phyloP scores from a whole-genome alignment of 768 basidiomycete genomes.

The Tulasnella sp. region DNA sequence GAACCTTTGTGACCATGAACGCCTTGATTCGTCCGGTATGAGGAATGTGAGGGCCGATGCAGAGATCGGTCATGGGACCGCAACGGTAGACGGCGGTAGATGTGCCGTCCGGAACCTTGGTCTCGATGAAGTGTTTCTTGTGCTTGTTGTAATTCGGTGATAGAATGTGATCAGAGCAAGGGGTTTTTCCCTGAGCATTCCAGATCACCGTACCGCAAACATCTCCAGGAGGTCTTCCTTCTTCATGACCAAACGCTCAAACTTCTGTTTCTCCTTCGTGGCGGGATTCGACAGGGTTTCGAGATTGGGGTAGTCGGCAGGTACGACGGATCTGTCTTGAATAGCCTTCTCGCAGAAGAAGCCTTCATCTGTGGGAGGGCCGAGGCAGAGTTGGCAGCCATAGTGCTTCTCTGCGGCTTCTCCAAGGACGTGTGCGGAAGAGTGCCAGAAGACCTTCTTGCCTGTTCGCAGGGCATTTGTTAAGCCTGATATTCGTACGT shows the following conservation, averaged over 20 bases:
- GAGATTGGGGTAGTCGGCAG: constrained; percentile 75
- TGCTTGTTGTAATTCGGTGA: constrained; percentile 87
- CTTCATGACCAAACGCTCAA: constrained; percentile 85
- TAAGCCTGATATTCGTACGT: background rate
- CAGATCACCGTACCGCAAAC: constrained; percentile 65
- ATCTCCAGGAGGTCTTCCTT: constrained; percentile 95
- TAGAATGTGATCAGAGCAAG: no score
- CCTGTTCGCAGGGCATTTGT: constrained; percentile 40
- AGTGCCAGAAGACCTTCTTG: constrained; percentile 99
- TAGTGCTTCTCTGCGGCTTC: constrained; percentile 95
- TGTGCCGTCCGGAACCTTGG: constrained; percentile 91
- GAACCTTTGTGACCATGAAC: constrained; percentile 89
- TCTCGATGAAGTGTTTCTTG: constrained; percentile 90
- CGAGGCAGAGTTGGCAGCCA: constrained; percentile 93
- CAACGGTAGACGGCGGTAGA: constrained; percentile 98
- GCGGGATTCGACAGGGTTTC: constrained; percentile 83
- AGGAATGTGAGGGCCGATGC: constrained; percentile 94
- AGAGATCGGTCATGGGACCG: constrained; percentile 96
- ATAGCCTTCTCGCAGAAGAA: constrained; percentile 99
- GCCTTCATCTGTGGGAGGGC: constrained; percentile 94
- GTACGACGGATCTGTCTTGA: constrained; percentile 66
- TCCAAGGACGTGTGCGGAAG: constrained; percentile 94
- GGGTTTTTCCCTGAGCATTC: no score
- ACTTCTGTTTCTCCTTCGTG: constrained; percentile 95
- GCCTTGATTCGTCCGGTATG: constrained; percentile 98